phyloP scores from a whole-genome alignment of 371 early-diverging fungal species.

The Blastocladiella emersonii region DNA sequence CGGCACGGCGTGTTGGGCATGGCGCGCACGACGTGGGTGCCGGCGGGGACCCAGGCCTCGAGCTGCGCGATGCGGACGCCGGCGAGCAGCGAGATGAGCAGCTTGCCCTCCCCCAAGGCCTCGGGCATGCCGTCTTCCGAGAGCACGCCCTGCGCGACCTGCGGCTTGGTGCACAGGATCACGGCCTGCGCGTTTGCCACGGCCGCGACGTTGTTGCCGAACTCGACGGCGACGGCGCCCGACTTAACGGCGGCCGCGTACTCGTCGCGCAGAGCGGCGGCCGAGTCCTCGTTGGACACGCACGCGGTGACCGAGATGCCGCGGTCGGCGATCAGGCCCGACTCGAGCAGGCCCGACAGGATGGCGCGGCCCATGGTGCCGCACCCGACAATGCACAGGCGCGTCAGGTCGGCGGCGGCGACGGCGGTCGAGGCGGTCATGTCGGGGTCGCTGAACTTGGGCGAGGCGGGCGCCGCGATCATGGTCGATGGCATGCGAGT shows the following conservation, averaged over 20 bases:
- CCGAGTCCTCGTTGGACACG: constrained; percentile 24
- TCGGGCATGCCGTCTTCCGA: constrained; percentile 21
- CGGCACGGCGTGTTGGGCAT: constrained; percentile 42
- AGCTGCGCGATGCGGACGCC: constrained; percentile 30
- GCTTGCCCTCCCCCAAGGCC: constrained; percentile 20
- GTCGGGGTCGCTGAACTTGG: no score
- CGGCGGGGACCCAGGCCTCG: constrained; percentile 23
- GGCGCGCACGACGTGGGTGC: constrained; percentile 30
- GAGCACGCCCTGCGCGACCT: constrained; percentile 23
- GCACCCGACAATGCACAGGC: constrained; percentile 29
- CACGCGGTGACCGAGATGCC: constrained; percentile 22
- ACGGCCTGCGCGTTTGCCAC: constrained; percentile 19
- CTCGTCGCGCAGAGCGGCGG: constrained; percentile 11
- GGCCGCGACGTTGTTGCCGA: not conserved
- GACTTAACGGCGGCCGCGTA: not conserved
- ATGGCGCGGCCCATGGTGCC: constrained; percentile 40
- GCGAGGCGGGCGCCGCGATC: no score
- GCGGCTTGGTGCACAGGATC: constrained; percentile 29
- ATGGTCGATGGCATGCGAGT: no score
- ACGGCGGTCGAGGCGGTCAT: no score
- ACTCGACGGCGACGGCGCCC: not conserved
- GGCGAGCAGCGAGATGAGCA: constrained; percentile 29
- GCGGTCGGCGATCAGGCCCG: constrained; percentile 7
- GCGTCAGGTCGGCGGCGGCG: not conserved
- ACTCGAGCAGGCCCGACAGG: constrained; percentile 27